Evolutionary conservation across 2,329 filamentous ascomycete species (phyloP).

Genomic region (Fusarium xylarioides): DNA sequence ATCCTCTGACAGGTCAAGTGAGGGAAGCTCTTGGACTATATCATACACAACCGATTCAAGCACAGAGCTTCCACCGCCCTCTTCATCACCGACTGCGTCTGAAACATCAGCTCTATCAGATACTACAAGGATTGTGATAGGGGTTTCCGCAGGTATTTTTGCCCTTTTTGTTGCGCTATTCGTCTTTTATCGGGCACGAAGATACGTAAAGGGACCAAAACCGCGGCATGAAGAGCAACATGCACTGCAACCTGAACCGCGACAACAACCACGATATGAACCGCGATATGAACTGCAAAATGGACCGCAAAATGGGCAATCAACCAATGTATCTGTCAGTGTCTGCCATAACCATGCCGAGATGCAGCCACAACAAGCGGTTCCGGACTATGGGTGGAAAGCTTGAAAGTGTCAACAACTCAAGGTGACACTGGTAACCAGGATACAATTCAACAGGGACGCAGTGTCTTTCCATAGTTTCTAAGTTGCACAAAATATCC

Average conservation of each 20-base stretch:
- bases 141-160: rapidly evolving
- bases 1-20: background rate
- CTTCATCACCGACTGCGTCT: background rate
- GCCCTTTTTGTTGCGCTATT: background rate
- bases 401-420: background rate
- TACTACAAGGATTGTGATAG: background rate
- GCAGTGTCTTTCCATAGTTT: background rate
- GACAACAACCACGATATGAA: background rate
- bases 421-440: background rate
- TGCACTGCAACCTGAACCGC: background rate
- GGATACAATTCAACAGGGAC: background rate
- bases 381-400: background rate
- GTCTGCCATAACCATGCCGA: background rate
- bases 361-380: background rate
- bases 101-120: background rate
- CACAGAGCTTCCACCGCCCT: background rate
- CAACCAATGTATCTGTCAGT: background rate
- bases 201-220: background rate
- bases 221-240: background rate
- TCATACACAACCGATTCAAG: background rate
- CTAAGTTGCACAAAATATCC: background rate
- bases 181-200: background rate
- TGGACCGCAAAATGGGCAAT: background rate
- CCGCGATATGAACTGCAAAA: background rate
- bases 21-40: background rate